Evolutionary conservation across 805 yeast species (phyloP), one percentile per base, ranked within the genome.

Genomic region (Tetrapisispora phaffii): DNA sequence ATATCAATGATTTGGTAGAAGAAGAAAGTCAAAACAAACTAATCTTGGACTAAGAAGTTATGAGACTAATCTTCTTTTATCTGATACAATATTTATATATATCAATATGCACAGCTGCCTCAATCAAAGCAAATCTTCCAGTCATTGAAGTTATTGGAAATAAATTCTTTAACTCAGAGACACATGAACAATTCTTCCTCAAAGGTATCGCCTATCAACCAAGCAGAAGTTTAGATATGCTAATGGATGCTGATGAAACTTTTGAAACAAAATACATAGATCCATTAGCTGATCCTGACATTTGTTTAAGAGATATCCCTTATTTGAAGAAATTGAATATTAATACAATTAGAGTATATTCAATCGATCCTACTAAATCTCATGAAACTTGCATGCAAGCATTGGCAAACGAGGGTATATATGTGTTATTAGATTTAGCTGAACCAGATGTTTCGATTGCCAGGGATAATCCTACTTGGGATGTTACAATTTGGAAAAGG

Each of bases 181-280:
- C 80, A 52, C 90, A 88, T 10, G 75, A 83, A 36, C 95, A 86
- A 67, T 89, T 89, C 67, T 89, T 80, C 66, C 75, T 89, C 58
- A 81, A 79, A 58, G 97, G 97, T 53, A 75, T 87, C 42, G 95
- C 95, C 0, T 87, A 88, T 66, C 96, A 88, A 67, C 79, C 82
- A 37, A 75, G 80, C 53, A 51, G 60, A 36, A 52, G 55, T 17
- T 42, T 54, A 13, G 72, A 79, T 13, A 75, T 76, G 43, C 47
- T 55, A 13, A 45, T 56, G 23, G 40, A 50, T 15, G 44, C 53
- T 8, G 46, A 48, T 12, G 48, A 29, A 5, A 42, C 37, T 23
- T 44, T 49, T 26, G 62, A 56, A 19, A 50, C 60, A 20, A 65
- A 59, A 41, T 69, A 65, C 47, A 72, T 76, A 39, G 97, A 90